phyloP scores from a whole-genome alignment of 2,329 filamentous ascomycete genomes.

The Lasiodiplodia citricola region DNA sequence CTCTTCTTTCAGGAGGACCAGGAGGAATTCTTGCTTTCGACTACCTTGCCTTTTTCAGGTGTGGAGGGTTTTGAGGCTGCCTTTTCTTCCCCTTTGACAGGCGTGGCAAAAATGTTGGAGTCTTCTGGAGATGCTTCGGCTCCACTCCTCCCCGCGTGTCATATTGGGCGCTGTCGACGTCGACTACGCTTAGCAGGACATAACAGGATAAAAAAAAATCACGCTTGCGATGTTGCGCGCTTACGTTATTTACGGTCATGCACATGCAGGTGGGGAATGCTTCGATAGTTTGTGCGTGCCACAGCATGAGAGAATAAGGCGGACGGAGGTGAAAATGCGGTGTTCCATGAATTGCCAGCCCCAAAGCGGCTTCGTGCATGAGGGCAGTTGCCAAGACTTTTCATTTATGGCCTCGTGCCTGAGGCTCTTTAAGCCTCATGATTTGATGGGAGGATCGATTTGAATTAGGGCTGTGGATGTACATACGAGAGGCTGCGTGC shows the following conservation, averaged over 20 bases:
- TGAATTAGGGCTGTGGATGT: no score
- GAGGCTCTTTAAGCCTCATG: no score
- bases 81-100: not conserved
- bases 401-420: no score
- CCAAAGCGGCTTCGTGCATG: not conserved
- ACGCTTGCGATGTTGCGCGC: not conserved
- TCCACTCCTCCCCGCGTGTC: not conserved
- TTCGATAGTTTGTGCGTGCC: not conserved
- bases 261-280: not conserved
- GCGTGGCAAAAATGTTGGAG: not conserved
- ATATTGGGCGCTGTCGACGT: not conserved
- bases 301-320: not conserved
- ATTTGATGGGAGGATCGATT: no score
- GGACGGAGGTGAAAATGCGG: not conserved
- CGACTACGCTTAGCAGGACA: not conserved
- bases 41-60: not conserved
- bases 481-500: no score
- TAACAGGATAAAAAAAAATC: not conserved
- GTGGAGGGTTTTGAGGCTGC: not conserved
- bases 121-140: not conserved
- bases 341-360: not conserved
- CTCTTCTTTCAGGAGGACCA: slow-evolving; percentile 10
- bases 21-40: slow-evolving; percentile 1
- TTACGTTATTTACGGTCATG: not conserved
- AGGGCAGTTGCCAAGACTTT: not conserved